Percentiles rank a stretch among this genome's conserved stretches.
Conservation (phyloP, 2,329 filamentous ascomycete species). For the Monosporascus sp. region DNA sequence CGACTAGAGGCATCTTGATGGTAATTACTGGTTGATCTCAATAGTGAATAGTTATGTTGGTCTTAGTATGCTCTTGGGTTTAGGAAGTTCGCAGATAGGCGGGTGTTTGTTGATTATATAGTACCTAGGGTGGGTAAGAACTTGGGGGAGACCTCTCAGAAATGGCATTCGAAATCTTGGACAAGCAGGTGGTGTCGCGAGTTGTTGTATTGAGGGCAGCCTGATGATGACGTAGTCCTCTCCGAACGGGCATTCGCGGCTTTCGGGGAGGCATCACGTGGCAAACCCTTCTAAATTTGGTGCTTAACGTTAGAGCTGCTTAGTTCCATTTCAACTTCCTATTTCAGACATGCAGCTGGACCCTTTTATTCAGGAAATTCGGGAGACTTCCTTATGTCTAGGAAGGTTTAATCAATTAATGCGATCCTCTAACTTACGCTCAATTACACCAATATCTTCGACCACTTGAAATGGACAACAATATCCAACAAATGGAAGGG, state of each 20-base stretch:
- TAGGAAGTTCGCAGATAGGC: not conserved
- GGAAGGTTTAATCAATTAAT: no score
- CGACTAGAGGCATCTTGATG: slow-evolving; percentile 60
- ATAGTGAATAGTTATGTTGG: not conserved
- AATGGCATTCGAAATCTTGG: not conserved
- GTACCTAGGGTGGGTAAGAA: not conserved
- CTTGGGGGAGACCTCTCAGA: not conserved
- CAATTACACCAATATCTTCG: no score
- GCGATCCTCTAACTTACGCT: no score
- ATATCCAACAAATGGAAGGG: no score
- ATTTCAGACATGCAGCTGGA: no score
- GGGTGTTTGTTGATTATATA: not conserved
- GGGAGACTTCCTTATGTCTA: no score
- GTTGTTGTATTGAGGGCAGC: not conserved
- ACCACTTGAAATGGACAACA: no score
- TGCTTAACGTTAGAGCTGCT: not conserved
- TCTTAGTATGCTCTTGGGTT: not conserved
- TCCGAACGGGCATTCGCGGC: not conserved
- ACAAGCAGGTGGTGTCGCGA: not conserved
- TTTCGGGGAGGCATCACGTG: not conserved
- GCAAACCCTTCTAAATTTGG: not conserved
- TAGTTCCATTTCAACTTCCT: no score
- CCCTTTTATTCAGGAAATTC: no score
- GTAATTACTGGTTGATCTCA: not conserved
- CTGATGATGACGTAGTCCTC: not conserved